Percentiles rank a stretch among this genome's conserved stretches.
Evolutionary conservation across 2,329 filamentous ascomycete species (phyloP).

Genomic region (Neodidymelliopsis sp.): DNA sequence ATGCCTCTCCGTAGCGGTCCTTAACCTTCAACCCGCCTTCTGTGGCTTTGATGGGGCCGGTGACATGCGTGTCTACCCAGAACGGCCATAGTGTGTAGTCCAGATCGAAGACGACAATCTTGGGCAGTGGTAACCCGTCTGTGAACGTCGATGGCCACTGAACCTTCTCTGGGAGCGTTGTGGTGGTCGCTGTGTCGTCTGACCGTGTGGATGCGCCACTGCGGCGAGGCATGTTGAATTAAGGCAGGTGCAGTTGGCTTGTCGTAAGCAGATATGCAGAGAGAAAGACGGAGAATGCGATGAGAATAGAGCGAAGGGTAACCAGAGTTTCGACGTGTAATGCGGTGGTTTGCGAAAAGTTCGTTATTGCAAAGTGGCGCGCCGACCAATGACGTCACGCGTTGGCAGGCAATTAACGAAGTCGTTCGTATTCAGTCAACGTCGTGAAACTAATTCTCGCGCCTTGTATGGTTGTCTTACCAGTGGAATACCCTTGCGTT

Average conservation of each 20-base stretch:
- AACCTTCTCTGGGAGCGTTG: conserved; percentile 46
- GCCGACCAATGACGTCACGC: conserved; percentile 15
- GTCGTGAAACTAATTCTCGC: too few relatives aligned
- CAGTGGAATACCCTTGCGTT: too few relatives aligned
- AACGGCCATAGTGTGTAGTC: conserved; percentile 99
- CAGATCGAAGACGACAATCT: conserved; percentile 89
- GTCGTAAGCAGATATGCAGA: not conserved
- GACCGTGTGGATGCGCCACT: conserved; percentile 25
- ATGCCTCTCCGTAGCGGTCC: conserved; percentile 58
- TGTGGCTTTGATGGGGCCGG: conserved; percentile 69
- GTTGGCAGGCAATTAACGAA: too few relatives aligned
- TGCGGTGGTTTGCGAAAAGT: not conserved
- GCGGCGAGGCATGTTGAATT: conserved; percentile 41
- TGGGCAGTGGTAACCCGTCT: conserved; percentile 76
- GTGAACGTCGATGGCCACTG: conserved; percentile 64
- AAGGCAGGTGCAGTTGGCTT: not conserved
- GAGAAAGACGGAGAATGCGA: not conserved
- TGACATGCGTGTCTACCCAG: conserved; percentile 94
- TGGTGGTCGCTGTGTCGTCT: conserved; percentile 41
- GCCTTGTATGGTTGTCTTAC: too few relatives aligned
- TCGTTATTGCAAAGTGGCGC: conserved; percentile 4
- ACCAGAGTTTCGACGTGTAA: not conserved
- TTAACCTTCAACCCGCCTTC: conserved; percentile 57
- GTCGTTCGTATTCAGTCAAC: too few relatives aligned
- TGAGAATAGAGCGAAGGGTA: not conserved